Conservation (phyloP, 2,329 filamentous ascomycete genomes). For the Aspergillus uvarum region DNA sequence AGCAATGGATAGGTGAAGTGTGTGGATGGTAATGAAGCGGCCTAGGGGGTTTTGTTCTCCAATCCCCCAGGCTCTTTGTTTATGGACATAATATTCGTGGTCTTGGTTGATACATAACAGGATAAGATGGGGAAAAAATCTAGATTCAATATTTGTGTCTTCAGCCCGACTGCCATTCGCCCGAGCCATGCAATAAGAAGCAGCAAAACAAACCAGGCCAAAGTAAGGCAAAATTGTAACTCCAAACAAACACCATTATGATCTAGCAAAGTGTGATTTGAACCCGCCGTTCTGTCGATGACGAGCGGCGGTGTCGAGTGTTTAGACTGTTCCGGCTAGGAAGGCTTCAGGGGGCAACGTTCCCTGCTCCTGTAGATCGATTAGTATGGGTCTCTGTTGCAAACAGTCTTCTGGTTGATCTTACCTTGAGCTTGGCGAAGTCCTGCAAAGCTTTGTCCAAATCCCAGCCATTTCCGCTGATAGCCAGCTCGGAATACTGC, state of each 20-base stretch:
- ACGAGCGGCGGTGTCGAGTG: not conserved
- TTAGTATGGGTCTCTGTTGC: slow-evolving; percentile 22
- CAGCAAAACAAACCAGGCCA: slow-evolving; percentile 1
- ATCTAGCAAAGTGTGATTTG: not conserved
- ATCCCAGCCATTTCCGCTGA: slow-evolving; percentile 78
- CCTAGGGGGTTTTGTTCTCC: not conserved
- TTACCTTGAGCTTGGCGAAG: slow-evolving; percentile 74
- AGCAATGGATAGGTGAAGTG: not conserved
- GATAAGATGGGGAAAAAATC: slow-evolving; percentile 20
- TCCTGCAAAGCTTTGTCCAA: slow-evolving; percentile 70
- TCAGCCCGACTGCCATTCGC: slow-evolving; percentile 30
- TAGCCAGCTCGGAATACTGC: slow-evolving; percentile 76
- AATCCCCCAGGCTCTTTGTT: slow-evolving; percentile 6
- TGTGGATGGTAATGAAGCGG: not conserved
- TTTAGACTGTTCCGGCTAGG: slow-evolving; percentile 24
- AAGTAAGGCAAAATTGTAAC: not conserved
- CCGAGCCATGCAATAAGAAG: slow-evolving; percentile 33
- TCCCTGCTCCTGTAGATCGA: slow-evolving; percentile 30
- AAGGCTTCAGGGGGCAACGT: slow-evolving; percentile 55
- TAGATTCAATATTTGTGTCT: slow-evolving; percentile 9
- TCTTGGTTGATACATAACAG: slow-evolving; percentile 17
- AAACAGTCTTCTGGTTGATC: slow-evolving; percentile 19
- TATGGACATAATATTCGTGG: slow-evolving; percentile 25
- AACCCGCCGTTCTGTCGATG: not conserved
- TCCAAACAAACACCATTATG: slow-evolving; percentile 5